Base-by-base conservation (phyloP, 2,329 filamentous ascomycete species). In the Arthrobotrys pseudoclavata region DNA sequence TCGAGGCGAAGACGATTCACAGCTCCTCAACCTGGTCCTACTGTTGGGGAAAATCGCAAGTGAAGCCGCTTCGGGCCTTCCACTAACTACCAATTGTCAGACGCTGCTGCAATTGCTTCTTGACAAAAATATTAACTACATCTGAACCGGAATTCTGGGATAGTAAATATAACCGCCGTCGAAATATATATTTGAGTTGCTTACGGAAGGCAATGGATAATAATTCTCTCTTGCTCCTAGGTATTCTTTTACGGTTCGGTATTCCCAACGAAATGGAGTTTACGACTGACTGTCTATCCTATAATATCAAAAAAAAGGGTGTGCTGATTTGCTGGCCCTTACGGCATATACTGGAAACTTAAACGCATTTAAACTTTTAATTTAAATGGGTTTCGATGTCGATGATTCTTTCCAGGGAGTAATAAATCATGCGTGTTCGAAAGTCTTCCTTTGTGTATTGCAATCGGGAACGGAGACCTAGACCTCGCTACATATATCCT, bases 321-420 rank as follows among this genome's bases (percentile, higher is more conserved):
- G 29, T 29, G 29, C 29, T 29, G 7, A 7, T 29, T 29, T 29
- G 29, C 29, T 29, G 3, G 29, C 7, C 7, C 29, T 4, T 29
- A 7, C 29, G 29, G 29, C 29, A 29, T 29, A 29, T 29, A 29
- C 3, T 29, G 7, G 20, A 18, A 22, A 37, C 34, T 31, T 13
- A 55, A 55, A 31, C 7, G n/a, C 50, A 3, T 55, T 55, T 15
- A 55, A 55, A 24, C n/a, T 55, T 34, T 13, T 53, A 12, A 55
- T 55, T 34, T 15, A 55, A 29, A 29, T 34, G 2, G 50, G 50
- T 15, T 55, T 55, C n/a, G 50, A 55, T 31, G n/a, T 50, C 22
- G n/a, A 50, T 24, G 3, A 22, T 20, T 9, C n/a, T 18, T 29
- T 29, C 29, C 7, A 29, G 7, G 29, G 3, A 29, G 29, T 29